Evolutionary conservation across 1,284 basidiomycete species (phyloP), one percentile per base, ranked within the genome.

Genomic region (Ganoderma resinaceum): DNA sequence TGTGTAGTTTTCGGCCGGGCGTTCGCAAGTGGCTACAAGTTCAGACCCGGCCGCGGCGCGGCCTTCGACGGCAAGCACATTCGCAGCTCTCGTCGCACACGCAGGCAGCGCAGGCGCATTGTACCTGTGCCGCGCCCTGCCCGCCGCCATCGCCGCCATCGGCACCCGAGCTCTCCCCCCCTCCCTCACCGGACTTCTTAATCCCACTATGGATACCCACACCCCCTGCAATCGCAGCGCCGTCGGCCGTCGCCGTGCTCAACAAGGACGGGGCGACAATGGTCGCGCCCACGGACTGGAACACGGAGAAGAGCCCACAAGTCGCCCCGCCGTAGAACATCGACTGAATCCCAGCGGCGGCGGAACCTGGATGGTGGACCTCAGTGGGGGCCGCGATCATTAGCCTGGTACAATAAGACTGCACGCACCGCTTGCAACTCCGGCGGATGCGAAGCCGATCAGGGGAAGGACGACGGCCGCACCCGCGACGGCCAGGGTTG

Each of bases 251-350:
- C 14, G 46, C 61, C 7, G 61, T 43, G 37, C 38, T 43, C 16
- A 46, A 23, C 11, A 46, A 14, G 1, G 63, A 31, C 9, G 69
- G 69, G 20, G 61, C 63, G 31, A 62, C 63, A 35, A 69, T 58
- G 18, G 66, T 70, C 33, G 66, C 62, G 7, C 70, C 67, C 2
- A 38, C 37, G 29, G 61, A 60, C 65, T 69, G 67, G 2, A 68
- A 16, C 20, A 43, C 31, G 14, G 70, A 68, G 31, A 71, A 68
- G 0, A 66, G 11, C 5, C 70, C 70, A 4, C 67, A 16, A 0
- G 70, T 71, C 6, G 18, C 9, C 3, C 37, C 70, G 2, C 70
- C 67, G 61, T 66, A 69, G 16, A 71, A 7, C 9, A 35, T 33
- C 16, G 63, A 66, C 31, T 71, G 65, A 18, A 61, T 12, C 1